A percentile compares a stretch with the other conserved stretches of the same genome.
phyloP scores from a whole-genome alignment of 305 asterid genomes.

The Solanum chacoense region DNA sequence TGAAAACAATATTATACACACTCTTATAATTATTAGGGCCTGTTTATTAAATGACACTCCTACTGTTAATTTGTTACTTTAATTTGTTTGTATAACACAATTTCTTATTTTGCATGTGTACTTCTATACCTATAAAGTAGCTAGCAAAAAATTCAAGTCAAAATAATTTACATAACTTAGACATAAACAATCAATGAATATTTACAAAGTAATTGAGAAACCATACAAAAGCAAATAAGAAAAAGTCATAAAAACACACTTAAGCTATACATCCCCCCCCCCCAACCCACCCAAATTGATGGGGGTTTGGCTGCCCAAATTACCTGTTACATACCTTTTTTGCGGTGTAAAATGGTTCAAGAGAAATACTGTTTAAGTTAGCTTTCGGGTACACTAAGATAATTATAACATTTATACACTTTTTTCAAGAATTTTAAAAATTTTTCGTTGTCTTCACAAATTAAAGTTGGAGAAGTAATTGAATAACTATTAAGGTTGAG shows the following conservation, averaged over 20 bases:
- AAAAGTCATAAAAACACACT: not conserved
- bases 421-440: not conserved
- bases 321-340: not conserved
- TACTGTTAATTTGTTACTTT: too few relatives aligned
- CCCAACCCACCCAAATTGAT: not conserved
- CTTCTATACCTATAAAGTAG: not conserved
- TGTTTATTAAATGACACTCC: not conserved
- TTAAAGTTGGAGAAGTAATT: not conserved
- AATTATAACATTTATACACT: too few relatives aligned
- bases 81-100: not conserved
- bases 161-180: not conserved
- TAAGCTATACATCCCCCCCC: not conserved
- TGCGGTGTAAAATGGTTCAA: too few relatives aligned
- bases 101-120: not conserved
- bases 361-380: not conserved
- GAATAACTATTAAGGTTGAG: not conserved
- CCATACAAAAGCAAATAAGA: not conserved
- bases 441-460: not conserved
- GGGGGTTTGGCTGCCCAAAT: not conserved
- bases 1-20: not conserved
- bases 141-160: not conserved
- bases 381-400: too few relatives aligned
- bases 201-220: not conserved
- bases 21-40: not conserved
- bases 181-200: too few relatives aligned